Base-by-base conservation (phyloP, 2,329 filamentous ascomycete genomes). In the Neonectria magnoliae region DNA sequence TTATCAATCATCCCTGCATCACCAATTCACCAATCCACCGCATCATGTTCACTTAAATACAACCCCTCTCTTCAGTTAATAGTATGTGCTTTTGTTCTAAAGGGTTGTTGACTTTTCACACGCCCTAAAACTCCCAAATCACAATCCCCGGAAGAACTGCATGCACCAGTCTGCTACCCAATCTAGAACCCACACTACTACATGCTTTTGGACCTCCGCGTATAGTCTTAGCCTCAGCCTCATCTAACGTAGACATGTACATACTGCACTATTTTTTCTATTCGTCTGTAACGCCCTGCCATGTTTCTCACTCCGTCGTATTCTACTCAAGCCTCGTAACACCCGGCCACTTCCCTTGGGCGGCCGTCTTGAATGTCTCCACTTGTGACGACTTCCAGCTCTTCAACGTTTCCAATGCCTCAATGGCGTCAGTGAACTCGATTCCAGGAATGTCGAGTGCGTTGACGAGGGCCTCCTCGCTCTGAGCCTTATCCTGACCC, bases 391-490 rank as follows among this genome's bases (percentile, higher is more conserved):
- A 87, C 57, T 81, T 82, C 85, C 85, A 88, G 54, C 77, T 76
- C 70, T 76, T 78, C 45, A 88, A 75, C 5, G 80, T 76, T 33
- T 80, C 77, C 41, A 85, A 70, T 0, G 78, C 78, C 57, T 81
- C 81, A 10, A 84, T 73, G 1, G 88, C 90, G 64, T 91, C 86
- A 45, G 86, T 82, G 27, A 89, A 79, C 7, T 84, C 84, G 44
- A 85, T 80, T 13, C 73, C 78, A 5, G 84, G 77, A 7, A 86
- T 73, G 27, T 86, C 83, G 13, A 93, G 77, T 10, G 87, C 81
- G n/a, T 81, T 82, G n/a, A 83, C 73, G n/a, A 94, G 78, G 41
- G 89, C 86, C 75, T 89, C 85, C 73, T 91, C 91, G 62, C 82
- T 84, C 72, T 86, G 81, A 2, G 81, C 73, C 73, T 86, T 83